Percentiles rank a stretch among this genome's conserved stretches.
Evolutionary conservation across 2,329 filamentous ascomycete species (phyloP).

Genomic region (Talaromyces sp.): DNA sequence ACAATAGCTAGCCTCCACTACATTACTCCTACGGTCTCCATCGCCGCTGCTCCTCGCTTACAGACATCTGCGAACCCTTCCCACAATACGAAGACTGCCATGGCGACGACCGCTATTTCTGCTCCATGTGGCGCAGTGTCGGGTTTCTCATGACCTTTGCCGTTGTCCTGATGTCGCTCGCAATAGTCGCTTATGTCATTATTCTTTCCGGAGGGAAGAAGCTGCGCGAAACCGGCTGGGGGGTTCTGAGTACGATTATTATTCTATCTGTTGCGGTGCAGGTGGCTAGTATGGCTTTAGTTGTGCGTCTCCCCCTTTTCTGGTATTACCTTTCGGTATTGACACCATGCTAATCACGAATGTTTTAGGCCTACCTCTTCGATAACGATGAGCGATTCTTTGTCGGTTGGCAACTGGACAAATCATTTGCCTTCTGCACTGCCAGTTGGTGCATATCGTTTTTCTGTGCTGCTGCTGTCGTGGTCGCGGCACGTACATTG

Average conservation of each 20-base stretch:
- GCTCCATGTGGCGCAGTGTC: conserved; percentile 82
- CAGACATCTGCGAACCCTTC: conserved; percentile 53
- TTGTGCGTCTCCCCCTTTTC: conserved; percentile 56
- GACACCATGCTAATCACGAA: conserved; percentile 4
- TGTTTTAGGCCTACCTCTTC: conserved; percentile 73
- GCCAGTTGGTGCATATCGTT: conserved; percentile 55
- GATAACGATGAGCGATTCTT: conserved; percentile 80
- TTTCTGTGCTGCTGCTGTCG: conserved; percentile 54
- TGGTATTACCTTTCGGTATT: neutral
- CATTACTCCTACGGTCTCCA: conserved; percentile 72
- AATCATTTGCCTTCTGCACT: conserved; percentile 69
- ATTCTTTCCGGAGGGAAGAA: conserved; percentile 73
- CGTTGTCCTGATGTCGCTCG: conserved; percentile 73
- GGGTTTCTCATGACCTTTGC: conserved; percentile 84
- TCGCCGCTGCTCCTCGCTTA: conserved; percentile 68
- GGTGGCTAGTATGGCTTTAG: conserved; percentile 71
- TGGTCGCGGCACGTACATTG: conserved; percentile 62
- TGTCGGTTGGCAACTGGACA: conserved; percentile 74
- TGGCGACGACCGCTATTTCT: conserved; percentile 68
- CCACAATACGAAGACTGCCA: conserved; percentile 64
- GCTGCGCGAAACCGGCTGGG: conserved; percentile 78
- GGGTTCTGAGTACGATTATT: conserved; percentile 63
- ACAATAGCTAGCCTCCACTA: conserved; percentile 41
- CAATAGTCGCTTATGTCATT: conserved; percentile 71
- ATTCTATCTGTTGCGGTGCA: conserved; percentile 62